Evolutionary conservation across 352 stramenopile species (phyloP), one percentile per base, ranked within the genome.

Genomic region (Phytophthora capsici): DNA sequence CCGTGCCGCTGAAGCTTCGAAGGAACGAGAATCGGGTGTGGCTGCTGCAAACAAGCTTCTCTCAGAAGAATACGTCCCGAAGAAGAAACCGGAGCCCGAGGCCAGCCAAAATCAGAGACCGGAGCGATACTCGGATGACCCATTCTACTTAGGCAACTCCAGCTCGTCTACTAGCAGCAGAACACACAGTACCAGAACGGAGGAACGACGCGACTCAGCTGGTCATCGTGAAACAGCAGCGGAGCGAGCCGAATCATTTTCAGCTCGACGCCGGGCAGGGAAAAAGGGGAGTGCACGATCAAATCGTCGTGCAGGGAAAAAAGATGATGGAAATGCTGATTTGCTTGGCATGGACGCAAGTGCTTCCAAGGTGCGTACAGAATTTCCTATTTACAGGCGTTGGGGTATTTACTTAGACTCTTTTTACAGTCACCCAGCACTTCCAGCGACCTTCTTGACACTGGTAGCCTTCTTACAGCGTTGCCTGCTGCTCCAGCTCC

Each of bases 21-120:
- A 80, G 17, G 87, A 94, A 34, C 74, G 80, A 17, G 73, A 80
- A 9, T 88, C 77, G 7, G 85, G 85, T 26, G 76, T 90, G 55
- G 69, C 78, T 20, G 84, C 85, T 9, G 87, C 82, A 17, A 93
- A 93, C 69, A 88, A 90, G 58, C 78, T 95, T 64, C 68, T 95
- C 20, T 73, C 80, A 7, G 85, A 95, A 67, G 87, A 94, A 23
- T 95, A 91, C 52, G 76, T 90, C 2, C 69, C 72, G 14, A 84
- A 90, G 59, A 86, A 91, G 58, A 77, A 82, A 30, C 23, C 54
- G 0, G 69, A 72, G 41, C 44, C 51, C 1, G 69, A 79, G 16
- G 43, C 54, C 20, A 45, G 53, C 16, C 53, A 61, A 1, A 77
- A 66, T 47, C 45, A 77, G 36, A 81, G 75, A 53, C 75, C 77